Percentiles rank a stretch among this genome's conserved stretches.
These are phyloP conservation scores for Suillus decipiens DNA, from an alignment of 768 basidiomycete species.

Conservation along the genomic window DNA sequence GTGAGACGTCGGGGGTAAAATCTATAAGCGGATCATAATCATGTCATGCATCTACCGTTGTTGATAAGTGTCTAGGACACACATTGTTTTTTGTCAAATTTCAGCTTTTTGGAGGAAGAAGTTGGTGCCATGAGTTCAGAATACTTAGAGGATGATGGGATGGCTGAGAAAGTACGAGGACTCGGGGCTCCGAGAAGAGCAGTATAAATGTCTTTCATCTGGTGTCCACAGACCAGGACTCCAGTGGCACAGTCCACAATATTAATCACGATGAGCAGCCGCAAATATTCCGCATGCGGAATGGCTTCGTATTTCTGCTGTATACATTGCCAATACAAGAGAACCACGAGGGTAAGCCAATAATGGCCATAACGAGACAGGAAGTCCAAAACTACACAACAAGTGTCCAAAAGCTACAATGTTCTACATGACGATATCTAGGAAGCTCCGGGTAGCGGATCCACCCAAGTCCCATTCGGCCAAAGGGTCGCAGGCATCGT, in stretches of 20 bases:
- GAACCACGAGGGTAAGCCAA: neutral
- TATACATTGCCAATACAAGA: neutral
- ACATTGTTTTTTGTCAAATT: slow-evolving; percentile 2
- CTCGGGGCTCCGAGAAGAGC: neutral
- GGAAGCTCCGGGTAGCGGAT: slow-evolving; percentile 71
- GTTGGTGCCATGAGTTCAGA: neutral
- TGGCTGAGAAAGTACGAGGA: slow-evolving; percentile 4
- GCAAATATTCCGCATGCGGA: slow-evolving; percentile 1
- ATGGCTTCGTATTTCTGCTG: slow-evolving; percentile 2
- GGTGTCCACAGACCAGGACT: neutral
- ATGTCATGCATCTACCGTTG: neutral
- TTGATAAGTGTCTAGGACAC: neutral
- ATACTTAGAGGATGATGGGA: neutral
- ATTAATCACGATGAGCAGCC: neutral
- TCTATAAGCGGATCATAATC: slow-evolving; percentile 15
- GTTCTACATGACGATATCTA: slow-evolving; percentile 18
- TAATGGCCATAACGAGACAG: neutral
- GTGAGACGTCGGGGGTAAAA: slow-evolving; percentile 28
- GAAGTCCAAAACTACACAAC: neutral
- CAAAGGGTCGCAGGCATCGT: slow-evolving; percentile 76
- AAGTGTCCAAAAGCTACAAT: neutral
- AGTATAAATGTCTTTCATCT: slow-evolving; percentile 4
- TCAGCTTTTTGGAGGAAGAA: neutral
- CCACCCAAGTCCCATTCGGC: slow-evolving; percentile 82
- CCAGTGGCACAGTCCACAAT: neutral